A percentile compares a stretch with the other conserved stretches of the same genome.
Evolutionary conservation across 192 early-diverging fungal genomes (phyloP).

Genomic region (Rhizophlyctis rosea): DNA sequence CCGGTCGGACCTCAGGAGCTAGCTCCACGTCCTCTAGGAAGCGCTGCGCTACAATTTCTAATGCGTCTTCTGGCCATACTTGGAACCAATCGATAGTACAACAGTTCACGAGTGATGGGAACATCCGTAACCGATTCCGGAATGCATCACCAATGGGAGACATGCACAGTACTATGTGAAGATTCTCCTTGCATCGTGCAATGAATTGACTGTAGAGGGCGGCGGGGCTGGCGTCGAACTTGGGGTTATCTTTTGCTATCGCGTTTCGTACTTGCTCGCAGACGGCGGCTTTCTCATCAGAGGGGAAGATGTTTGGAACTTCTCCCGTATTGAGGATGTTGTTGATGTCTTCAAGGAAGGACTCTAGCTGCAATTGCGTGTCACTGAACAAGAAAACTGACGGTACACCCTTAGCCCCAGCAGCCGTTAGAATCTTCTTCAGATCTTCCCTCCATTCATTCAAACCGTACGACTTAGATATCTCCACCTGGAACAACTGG

Average conservation of each 20-base stretch:
- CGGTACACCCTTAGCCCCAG: constrained; percentile 51
- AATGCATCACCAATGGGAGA: constrained; percentile 61
- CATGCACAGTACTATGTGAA: constrained; percentile 61
- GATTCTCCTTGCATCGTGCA: constrained; percentile 54
- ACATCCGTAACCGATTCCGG: constrained; percentile 56
- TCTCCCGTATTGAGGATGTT: constrained; percentile 64
- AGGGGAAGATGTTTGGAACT: constrained; percentile 57
- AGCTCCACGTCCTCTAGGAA: constrained; percentile 60
- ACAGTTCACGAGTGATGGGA: constrained; percentile 59
- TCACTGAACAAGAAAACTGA: constrained; percentile 58
- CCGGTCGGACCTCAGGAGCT: constrained; percentile 34
- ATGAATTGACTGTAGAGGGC: constrained; percentile 57
- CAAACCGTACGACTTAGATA: constrained; percentile 54
- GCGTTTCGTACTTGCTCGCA: constrained; percentile 51
- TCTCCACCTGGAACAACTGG: constrained; percentile 56
- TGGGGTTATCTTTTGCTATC: constrained; percentile 49
- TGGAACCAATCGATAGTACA: constrained; percentile 67
- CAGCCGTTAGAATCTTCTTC: constrained; percentile 51
- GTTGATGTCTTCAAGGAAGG: constrained; percentile 61
- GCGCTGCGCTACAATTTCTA: constrained; percentile 52
- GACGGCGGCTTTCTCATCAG: constrained; percentile 57
- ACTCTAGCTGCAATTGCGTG: constrained; percentile 54
- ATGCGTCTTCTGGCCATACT: constrained; percentile 61
- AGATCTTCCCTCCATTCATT: constrained; percentile 61
- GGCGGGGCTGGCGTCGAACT: constrained; percentile 50